phyloP scores from a whole-genome alignment of 805 yeast genomes.

The Saturnispora sekii region DNA sequence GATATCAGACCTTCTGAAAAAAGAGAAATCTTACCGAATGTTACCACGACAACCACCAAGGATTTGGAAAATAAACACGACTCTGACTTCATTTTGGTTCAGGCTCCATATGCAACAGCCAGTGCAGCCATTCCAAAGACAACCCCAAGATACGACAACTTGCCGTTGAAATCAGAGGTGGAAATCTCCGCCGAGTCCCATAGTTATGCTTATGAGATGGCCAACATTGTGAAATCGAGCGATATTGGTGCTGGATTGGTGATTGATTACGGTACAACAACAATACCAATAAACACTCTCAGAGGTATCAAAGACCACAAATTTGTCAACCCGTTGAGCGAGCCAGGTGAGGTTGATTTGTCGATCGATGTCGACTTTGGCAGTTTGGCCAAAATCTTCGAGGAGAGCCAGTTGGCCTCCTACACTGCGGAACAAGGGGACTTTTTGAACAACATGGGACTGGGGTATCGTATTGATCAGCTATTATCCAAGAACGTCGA shows the following conservation, averaged over 20 bases:
- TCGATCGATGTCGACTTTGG: constrained; percentile 79
- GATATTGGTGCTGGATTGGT: constrained; percentile 55
- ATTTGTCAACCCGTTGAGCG: constrained; percentile 63
- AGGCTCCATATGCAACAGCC: constrained; percentile 52
- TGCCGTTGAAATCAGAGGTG: constrained; percentile 48
- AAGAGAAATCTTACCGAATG: constrained; percentile 14
- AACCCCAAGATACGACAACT: constrained; percentile 39
- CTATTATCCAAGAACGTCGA: constrained; percentile 33
- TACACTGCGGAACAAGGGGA: constrained; percentile 53
- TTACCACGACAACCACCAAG: constrained; percentile 13
- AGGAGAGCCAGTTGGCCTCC: constrained; percentile 16
- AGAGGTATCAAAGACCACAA: constrained; percentile 67
- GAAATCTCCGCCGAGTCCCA: constrained; percentile 73
- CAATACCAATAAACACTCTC: constrained; percentile 61
- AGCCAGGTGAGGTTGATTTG: constrained; percentile 73
- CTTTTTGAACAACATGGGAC: constrained; percentile 68
- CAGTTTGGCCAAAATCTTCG: constrained; percentile 36
- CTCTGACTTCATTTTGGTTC: constrained; percentile 43
- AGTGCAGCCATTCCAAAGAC: constrained; percentile 47
- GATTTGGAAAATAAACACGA: constrained; percentile 9
- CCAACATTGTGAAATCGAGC: constrained; percentile 27
- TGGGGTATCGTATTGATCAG: constrained; percentile 58
- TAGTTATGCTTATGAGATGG: constrained; percentile 44
- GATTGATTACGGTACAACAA: constrained; percentile 67
- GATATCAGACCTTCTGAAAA: constrained; percentile 32